A percentile compares a stretch with the other conserved stretches of the same genome.
Evolutionary conservation across 2,329 filamentous ascomycete genomes (phyloP).

Genomic region (Penicillium nordicum): DNA sequence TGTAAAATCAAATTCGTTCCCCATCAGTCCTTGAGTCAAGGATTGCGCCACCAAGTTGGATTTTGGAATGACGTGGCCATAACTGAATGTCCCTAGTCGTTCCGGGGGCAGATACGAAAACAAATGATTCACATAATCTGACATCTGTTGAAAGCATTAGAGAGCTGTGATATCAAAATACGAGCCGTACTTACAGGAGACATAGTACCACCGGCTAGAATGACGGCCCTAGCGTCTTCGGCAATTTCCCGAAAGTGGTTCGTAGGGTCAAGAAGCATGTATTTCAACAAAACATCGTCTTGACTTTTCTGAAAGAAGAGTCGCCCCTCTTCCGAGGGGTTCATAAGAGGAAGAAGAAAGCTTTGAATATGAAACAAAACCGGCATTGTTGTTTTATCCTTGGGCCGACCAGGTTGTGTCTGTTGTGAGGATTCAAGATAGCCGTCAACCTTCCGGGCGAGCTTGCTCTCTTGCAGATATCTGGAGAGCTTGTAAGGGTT

Average conservation of each 20-base stretch:
- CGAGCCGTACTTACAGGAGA: conserved; percentile 59
- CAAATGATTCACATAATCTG: conserved; percentile 81
- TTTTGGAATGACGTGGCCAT: conserved; percentile 86
- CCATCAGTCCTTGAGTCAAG: conserved; percentile 51
- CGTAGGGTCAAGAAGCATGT: conserved; percentile 85
- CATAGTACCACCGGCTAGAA: conserved; percentile 95
- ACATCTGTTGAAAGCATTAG: conserved; percentile 54
- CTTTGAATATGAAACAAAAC: conserved; percentile 61
- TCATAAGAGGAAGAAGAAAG: conserved; percentile 79
- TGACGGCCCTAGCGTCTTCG: conserved; percentile 76
- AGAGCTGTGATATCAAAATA: not conserved
- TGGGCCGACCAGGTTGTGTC: conserved; percentile 36
- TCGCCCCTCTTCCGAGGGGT: conserved; percentile 67
- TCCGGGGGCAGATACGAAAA: conserved; percentile 67
- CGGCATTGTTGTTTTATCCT: conserved; percentile 43
- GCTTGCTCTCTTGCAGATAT: conserved; percentile 86
- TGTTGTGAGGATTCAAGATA: conserved; percentile 67
- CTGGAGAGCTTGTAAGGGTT: conserved; percentile 84
- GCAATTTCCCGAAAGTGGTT: conserved; percentile 88
- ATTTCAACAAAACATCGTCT: conserved; percentile 63
- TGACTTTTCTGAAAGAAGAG: conserved; percentile 55
- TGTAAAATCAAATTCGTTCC: conserved; percentile 74
- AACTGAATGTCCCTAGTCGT: conserved; percentile 77
- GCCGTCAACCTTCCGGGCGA: conserved; percentile 91
- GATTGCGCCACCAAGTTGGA: conserved; percentile 78